A percentile compares a stretch with the other conserved stretches of the same genome.
Evolutionary conservation across 2,329 filamentous ascomycete species (phyloP).

Genomic region (Alternaria postmessia): DNA sequence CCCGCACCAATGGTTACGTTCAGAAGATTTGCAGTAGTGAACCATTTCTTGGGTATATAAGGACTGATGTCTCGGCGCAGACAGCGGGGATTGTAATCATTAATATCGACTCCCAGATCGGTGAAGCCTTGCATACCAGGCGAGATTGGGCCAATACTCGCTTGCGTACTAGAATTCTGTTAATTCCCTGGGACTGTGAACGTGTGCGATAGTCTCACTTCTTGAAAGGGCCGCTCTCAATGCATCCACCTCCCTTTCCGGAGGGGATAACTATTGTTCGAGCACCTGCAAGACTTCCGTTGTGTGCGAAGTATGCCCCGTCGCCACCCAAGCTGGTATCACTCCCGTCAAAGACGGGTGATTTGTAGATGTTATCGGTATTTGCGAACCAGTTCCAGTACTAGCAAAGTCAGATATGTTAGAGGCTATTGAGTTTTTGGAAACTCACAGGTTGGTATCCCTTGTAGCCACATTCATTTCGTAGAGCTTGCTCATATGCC

Average conservation of each 20-base stretch:
- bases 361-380: constrained; percentile 5
- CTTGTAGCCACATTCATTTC: constrained; percentile 10
- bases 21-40: constrained; percentile 6
- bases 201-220: not conserved
- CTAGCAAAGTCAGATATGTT: not conserved
- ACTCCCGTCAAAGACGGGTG: constrained; percentile 8
- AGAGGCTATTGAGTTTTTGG: not conserved
- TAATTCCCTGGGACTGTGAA: not conserved
- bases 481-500: constrained; percentile 10
- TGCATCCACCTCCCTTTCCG: constrained; percentile 9
- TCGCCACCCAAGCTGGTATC: constrained; percentile 10
- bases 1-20: constrained; percentile 3
- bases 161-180: not conserved
- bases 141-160: constrained; percentile 2
- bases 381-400: constrained; percentile 13
- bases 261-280: constrained; percentile 6
- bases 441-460: constrained; percentile 13
- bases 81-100: constrained; percentile 8
- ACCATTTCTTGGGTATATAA: constrained; percentile 10
- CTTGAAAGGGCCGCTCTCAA: constrained; percentile 10
- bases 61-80: constrained; percentile 7
- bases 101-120: constrained; percentile 2
- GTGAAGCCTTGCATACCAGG: constrained; percentile 11
- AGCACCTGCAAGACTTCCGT: constrained; percentile 8
- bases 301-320: constrained; percentile 10